phyloP scores from a whole-genome alignment of 192 early-diverging fungal genomes.

The Backusella morwellensis region DNA sequence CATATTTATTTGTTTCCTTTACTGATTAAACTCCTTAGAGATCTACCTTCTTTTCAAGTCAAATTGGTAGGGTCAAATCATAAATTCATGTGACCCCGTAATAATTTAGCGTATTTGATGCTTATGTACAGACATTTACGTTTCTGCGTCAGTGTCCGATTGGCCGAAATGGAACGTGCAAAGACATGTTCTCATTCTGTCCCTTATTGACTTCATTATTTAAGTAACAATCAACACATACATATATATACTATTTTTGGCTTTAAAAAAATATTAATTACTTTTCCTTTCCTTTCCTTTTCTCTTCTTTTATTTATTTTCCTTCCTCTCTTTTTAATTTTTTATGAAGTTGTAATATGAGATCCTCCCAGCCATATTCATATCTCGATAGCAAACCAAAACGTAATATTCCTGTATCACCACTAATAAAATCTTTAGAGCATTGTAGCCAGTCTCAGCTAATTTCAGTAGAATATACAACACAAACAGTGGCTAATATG shows the following conservation, averaged over 20 bases:
- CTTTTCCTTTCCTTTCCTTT: background rate
- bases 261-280: background rate
- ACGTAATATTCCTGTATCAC: background rate
- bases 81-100: background rate
- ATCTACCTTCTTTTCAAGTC: background rate
- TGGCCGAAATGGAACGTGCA: background rate
- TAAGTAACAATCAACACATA: background rate
- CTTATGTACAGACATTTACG: background rate
- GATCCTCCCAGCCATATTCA: background rate
- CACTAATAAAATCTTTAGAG: background rate
- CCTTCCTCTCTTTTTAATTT: background rate
- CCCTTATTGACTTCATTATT: background rate
- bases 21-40: background rate
- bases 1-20: background rate
- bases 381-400: background rate
- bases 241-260: background rate
- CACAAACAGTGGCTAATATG: background rate
- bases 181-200: background rate
- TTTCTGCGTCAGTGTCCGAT: constrained; percentile 18
- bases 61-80: background rate
- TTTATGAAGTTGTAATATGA: background rate
- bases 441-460: background rate
- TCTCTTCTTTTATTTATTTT: background rate
- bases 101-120: background rate
- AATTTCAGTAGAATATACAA: background rate